Evolutionary conservation across 441 rosid genomes (phyloP), one percentile per base, ranked within the genome.

Genomic region (Iberis amara): DNA sequence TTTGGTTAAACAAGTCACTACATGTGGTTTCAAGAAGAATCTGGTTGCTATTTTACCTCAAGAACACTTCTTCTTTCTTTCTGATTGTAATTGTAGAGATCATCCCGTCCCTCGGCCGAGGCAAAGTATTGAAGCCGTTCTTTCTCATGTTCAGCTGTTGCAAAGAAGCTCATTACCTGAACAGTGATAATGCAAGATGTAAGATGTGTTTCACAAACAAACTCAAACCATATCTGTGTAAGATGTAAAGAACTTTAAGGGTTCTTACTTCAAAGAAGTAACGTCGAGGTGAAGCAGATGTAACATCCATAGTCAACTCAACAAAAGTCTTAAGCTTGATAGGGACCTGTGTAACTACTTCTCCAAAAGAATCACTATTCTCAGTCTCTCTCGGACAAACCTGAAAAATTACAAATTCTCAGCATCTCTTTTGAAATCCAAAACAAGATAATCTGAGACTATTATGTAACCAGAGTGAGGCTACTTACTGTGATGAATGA

Each of bases 61-160:
- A 92, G 72, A 62, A 92, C 85, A 59, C 86, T 82, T 77, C 91
- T 82, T 28, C 88, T 71, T 59, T 84, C 96, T 76, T 86, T 92
- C 68, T 83, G 94, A 74, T 92, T 88, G 78, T 92, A 92, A 59
- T 82, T 77, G 77, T 86, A 92, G 11, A 92, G 79, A 73, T 86
- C 98, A 51, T 92, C 95, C 59, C 96, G 71, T 72, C 98, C 98
- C 73, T 92, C 94, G 42, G 96, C 59, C n/a, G 96, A 92, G 33
- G 76, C 78, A 68, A 92, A 92, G 75, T 84, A 86, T 62, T 77
- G 79, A 58, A 92, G 94, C 65, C 82, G 86, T 59, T 88, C 94
- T 72, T 66, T 86, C 69, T 92, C 98, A 65, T 82, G 88, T 64
- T 74, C 66, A 12, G 92, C 90, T 62, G 79, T 72, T 23, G 98